These are phyloP conservation scores for Vanderwaltozyma tropicalis DNA, from an alignment of 805 yeast genomes.

Conservation along the genomic window DNA sequence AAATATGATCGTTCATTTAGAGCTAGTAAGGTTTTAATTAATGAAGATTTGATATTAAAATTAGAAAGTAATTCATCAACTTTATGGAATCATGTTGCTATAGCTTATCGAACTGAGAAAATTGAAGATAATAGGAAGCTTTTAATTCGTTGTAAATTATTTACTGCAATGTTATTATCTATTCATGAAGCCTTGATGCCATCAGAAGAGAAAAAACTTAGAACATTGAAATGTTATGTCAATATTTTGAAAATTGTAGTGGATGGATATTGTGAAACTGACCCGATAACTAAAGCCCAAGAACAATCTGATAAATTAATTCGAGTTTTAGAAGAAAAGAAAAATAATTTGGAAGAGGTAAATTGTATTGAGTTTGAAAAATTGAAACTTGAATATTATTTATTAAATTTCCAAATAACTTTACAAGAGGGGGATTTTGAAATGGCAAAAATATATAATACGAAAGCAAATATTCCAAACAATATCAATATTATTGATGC, in stretches of 20 bases:
- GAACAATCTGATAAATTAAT: constrained; percentile 24
- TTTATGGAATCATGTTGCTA: constrained; percentile 31
- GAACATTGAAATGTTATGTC: constrained; percentile 27
- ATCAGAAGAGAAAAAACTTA: constrained; percentile 18
- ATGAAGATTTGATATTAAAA: constrained; percentile 11
- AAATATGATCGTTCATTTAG: constrained; percentile 24
- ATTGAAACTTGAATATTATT: constrained; percentile 21
- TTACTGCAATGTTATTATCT: constrained; percentile 26
- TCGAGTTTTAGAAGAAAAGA: constrained; percentile 13
- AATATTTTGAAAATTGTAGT: constrained; percentile 22
- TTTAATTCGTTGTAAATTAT: constrained; percentile 18
- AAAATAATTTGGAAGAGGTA: constrained; percentile 4
- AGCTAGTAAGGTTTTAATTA: constrained; percentile 11
- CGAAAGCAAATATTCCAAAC: constrained; percentile 18
- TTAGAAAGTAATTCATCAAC: constrained; percentile 26
- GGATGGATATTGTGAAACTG: constrained; percentile 15
- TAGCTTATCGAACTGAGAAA: constrained; percentile 19
- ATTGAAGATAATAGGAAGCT: constrained; percentile 2
- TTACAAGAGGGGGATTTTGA: constrained; percentile 26
- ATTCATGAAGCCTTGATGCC: constrained; percentile 24
- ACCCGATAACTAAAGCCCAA: constrained; percentile 17
- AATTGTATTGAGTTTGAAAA: constrained; percentile 9
- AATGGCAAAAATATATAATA: constrained; percentile 29
- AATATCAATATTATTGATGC: constrained; percentile 9
- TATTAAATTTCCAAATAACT: constrained; percentile 27